Base-by-base conservation (phyloP, 169 alveolate species). In the Plasmodium gallinaceum region DNA sequence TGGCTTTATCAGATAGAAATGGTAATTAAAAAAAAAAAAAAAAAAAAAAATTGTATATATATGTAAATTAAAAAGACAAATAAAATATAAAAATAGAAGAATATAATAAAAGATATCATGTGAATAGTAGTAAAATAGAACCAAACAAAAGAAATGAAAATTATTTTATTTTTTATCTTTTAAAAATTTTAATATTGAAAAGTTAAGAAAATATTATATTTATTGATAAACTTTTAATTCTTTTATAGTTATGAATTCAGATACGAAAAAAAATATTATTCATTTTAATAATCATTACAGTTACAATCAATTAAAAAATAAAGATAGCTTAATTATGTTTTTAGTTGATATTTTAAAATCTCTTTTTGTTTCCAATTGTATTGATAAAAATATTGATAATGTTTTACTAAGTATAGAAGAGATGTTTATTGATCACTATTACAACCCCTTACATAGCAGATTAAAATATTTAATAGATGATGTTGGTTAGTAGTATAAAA, bases 401-500 rank as follows among this genome's bases (percentile, higher is more conserved):
- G 88, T 74, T 43, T 64, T 74, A 26, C 60, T 18, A 24, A 74
- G 88, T 43, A 58, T 74, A 58, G 88, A 74, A 43, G 74, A 74
- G 46, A 74, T 74, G 88, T 74, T 74, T 58, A 74, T 66, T 37
- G 88, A 74, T 18, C 88, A 74, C 14, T 74, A 74, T 32, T 16
- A 74, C 61, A 74, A 74, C 24, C 88, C 88, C 7, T 22, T 58
- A 66, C 88, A 74, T 20, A 74, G 88, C 73, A 45, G 88, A 43
- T 32, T 74, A 73, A 74, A 74, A 39, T 74, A 74, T 60, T 74
- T 74, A 54, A 74, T 74, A 74, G 88, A 74, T 18, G 88, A 74
- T 66, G 88, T 74, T 46, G 88, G 88, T 74, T 74, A 74, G 88
- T 74, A 18, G 7, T 14, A n/a, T 62, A 64, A 26, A 32, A 24